Conservation (phyloP, 371 early-diverging fungal species). For the Mortierella sp. region DNA sequence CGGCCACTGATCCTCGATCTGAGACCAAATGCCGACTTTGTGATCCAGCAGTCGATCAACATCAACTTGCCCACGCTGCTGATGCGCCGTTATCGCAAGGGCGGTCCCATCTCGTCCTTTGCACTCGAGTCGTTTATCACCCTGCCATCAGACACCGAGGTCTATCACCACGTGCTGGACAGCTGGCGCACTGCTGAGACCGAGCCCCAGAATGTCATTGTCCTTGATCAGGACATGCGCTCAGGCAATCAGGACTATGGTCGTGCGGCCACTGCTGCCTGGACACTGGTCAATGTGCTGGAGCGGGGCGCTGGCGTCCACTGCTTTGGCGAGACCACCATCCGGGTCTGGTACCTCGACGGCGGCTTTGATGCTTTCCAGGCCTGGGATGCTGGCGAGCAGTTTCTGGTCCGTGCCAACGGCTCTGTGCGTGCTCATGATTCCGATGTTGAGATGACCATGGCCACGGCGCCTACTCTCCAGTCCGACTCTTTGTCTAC, state of each 20-base stretch:
- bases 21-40: slow-evolving; percentile 41
- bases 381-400: slow-evolving; percentile 25
- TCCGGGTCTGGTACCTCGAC: slow-evolving; percentile 53
- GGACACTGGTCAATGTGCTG: slow-evolving; percentile 64
- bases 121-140: slow-evolving; percentile 67
- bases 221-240: slow-evolving; percentile 64
- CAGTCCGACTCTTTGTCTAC: slow-evolving; percentile 12
- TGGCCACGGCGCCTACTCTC: slow-evolving; percentile 3
- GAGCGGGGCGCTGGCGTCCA: slow-evolving; percentile 43
- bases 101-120: slow-evolving; percentile 61
- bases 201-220: slow-evolving; percentile 39
- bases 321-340: slow-evolving; percentile 27
- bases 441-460: slow-evolving; percentile 19
- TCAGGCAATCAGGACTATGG: slow-evolving; percentile 36
- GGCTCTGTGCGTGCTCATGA: background rate
- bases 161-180: slow-evolving; percentile 37
- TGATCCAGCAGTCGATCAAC: slow-evolving; percentile 56
- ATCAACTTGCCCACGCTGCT: slow-evolving; percentile 68
- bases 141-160: slow-evolving; percentile 59
- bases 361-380: slow-evolving; percentile 58
- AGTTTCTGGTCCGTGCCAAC: slow-evolving; percentile 15
- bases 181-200: slow-evolving; percentile 5
- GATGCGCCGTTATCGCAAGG: slow-evolving; percentile 66
- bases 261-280: slow-evolving; percentile 55
- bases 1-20: slow-evolving; percentile 29